phyloP scores from a whole-genome alignment of 2,329 filamentous ascomycete species.

The Phyllosticta paracitricarpa region DNA sequence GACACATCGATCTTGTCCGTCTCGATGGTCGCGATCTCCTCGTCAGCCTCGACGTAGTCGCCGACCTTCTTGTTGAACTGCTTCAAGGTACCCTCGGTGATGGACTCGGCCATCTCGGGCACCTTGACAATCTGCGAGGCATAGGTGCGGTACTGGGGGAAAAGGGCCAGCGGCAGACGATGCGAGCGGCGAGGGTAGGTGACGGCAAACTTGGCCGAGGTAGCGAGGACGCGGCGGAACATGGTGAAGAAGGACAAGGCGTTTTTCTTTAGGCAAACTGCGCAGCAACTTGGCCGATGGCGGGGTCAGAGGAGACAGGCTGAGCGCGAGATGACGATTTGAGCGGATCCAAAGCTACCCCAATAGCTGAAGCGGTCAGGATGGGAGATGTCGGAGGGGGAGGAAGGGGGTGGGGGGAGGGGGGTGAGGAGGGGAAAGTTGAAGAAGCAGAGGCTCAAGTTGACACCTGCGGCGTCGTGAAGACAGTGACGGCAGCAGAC shows the following conservation, averaged over 20 bases:
- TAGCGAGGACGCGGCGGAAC: slow-evolving; percentile 10
- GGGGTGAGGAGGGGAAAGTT: slow-evolving; percentile 6
- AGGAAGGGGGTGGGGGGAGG: neutral
- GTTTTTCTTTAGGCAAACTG: neutral
- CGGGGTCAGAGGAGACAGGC: neutral
- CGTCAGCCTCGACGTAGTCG: slow-evolving; percentile 88
- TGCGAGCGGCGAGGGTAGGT: slow-evolving; percentile 18
- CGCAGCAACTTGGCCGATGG: neutral
- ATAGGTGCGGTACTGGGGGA: slow-evolving; percentile 27
- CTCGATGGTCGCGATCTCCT: slow-evolving; percentile 97
- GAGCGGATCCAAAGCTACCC: neutral
- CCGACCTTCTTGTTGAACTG: slow-evolving; percentile 90
- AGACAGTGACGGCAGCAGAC: slow-evolving; percentile 7
- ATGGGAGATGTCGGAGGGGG: neutral
- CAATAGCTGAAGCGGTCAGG: neutral
- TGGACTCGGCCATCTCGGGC: slow-evolving; percentile 96
- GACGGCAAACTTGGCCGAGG: slow-evolving; percentile 13
- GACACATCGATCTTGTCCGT: slow-evolving; percentile 99
- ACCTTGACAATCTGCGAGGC: slow-evolving; percentile 83
- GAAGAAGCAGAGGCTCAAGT: slow-evolving; percentile 8
- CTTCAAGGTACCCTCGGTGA: slow-evolving; percentile 93
- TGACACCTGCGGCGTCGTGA: slow-evolving; percentile 3
- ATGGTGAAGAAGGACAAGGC: neutral
- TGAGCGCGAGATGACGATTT: neutral
- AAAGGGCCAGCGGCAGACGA: slow-evolving; percentile 17